Evolutionary conservation across 768 basidiomycete genomes (phyloP), one percentile per base, ranked within the genome.

Genomic region (Hypsizygus marmoreus): DNA sequence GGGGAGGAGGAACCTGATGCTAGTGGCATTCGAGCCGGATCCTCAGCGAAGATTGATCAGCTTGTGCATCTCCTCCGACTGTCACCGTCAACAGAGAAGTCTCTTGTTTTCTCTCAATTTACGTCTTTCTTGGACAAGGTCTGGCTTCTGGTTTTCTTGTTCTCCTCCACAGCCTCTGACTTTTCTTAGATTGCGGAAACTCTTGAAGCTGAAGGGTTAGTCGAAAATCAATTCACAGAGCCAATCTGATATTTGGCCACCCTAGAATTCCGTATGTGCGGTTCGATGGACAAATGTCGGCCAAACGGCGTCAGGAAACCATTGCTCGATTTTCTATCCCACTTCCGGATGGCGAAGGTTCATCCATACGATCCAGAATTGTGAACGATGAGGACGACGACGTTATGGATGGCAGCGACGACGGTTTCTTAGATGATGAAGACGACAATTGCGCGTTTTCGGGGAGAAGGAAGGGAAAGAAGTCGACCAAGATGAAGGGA

Each of bases 71-170:
- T 92, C 32, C 72, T 95, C 32, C 71, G 77, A 49, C 64, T 92
- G 10, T 87, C 81, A 4, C 87, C 88, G 0, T 49, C 55, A 3
- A 77, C 73, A 1, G 87, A 91, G 50, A 95, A 95, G 63, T 86
- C 86, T 2, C 69, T 95, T 2, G 90, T 95, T 1, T 95, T 95
- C 60, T 91, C 88, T 2, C 92, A 95, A 56, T 95, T 93, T 57
- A 95, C 91, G 3, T 78, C 81, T 2, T 93, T 91, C 67, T 63
- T 93, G 42, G 85, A 90, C 68, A 86, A 90, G 70, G 90, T 86
- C 49, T 38, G 59, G 10, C 11, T 10, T 33, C 34, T 32, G 24
- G 17, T 43, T 19, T 2, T 20, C 1, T 14, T 24, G 17, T 28
- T 11, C 19, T 36, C 40, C 23, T 25, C 43, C 23, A 55, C 16